These are phyloP conservation scores for Pseudogymnoascus sp. DNA, from an alignment of 2,329 filamentous ascomycete genomes.

Conservation along the genomic window DNA sequence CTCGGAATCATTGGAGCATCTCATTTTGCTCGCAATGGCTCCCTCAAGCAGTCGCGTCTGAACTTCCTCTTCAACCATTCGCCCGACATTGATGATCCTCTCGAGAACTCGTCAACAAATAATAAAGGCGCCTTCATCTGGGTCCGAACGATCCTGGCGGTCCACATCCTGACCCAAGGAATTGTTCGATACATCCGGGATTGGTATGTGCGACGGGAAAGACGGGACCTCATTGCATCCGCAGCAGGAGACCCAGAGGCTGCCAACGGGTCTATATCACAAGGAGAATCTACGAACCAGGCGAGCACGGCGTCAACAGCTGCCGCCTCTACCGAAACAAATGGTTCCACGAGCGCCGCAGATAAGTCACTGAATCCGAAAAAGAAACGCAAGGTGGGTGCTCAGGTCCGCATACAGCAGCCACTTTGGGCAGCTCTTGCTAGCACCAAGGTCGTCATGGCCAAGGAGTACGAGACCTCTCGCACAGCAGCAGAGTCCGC, in stretches of 20 bases:
- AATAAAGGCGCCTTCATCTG: conserved; percentile 54
- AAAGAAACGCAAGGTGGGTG: conserved; percentile 84
- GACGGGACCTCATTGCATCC: conserved; percentile 41
- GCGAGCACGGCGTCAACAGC: conserved; percentile 28
- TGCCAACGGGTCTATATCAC: conserved; percentile 34
- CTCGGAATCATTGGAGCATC: conserved; percentile 51
- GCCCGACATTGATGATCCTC: conserved; percentile 35
- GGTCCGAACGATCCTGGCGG: conserved; percentile 60
- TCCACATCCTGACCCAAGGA: conserved; percentile 68
- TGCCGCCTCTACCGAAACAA: conserved; percentile 43
- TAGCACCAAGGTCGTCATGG: conserved; percentile 92
- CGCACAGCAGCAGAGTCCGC: conserved; percentile 65
- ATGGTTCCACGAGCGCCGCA: conserved; percentile 27
- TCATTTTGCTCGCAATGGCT: conserved; percentile 23
- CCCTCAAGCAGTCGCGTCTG: conserved; percentile 23
- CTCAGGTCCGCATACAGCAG: conserved; percentile 81
- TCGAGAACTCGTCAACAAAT: conserved; percentile 34
- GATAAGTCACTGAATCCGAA: conserved; percentile 53
- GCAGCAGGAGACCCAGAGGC: conserved; percentile 54
- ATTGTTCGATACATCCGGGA: conserved; percentile 62
- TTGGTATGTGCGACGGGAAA: conserved; percentile 57
- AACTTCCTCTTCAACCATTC: conserved; percentile 20
- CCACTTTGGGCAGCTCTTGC: conserved; percentile 91
- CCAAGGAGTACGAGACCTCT: conserved; percentile 83
- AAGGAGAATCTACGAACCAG: background rate